Percentiles rank a stretch among this genome's conserved stretches.
Conservation (phyloP, 805 yeast species). For the Metschnikowia similis region DNA sequence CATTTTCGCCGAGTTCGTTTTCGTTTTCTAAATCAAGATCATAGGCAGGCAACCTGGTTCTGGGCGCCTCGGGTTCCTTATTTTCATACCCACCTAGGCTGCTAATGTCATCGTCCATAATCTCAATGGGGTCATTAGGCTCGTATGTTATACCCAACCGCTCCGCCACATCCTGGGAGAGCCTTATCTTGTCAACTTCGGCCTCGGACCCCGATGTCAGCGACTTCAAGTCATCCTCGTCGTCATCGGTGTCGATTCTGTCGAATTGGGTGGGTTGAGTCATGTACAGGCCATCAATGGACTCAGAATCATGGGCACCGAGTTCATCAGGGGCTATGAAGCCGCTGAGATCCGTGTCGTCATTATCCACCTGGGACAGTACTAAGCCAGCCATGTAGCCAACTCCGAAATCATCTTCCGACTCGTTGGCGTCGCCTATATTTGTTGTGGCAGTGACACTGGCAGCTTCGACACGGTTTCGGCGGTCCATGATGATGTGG, state of each 20-base stretch:
- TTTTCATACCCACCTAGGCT: background rate
- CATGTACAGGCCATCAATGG: constrained; percentile 14
- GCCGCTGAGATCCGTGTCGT: constrained; percentile 17
- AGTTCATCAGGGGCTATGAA: constrained; percentile 16
- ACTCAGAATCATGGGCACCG: constrained; percentile 6
- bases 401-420: constrained; percentile 18
- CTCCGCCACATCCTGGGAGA: constrained; percentile 34
- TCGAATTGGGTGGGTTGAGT: constrained; percentile 14
- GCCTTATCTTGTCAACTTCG: constrained; percentile 20
- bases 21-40: background rate
- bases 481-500: background rate
- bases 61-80: too few relatives aligned
- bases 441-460: background rate
- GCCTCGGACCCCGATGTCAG: constrained; percentile 4
- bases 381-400: constrained; percentile 16
- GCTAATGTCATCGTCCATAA: constrained; percentile 24
- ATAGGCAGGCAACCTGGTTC: too few relatives aligned
- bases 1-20: background rate
- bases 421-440: constrained; percentile 2
- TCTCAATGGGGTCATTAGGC: constrained; percentile 9
- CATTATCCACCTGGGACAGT: constrained; percentile 14
- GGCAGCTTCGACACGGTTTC: background rate
- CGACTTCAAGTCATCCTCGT: constrained; percentile 3
- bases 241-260: constrained; percentile 9
- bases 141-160: constrained; percentile 26